Conservation (phyloP, 2,329 filamentous ascomycete species). For the Aspergillus jensenii region DNA sequence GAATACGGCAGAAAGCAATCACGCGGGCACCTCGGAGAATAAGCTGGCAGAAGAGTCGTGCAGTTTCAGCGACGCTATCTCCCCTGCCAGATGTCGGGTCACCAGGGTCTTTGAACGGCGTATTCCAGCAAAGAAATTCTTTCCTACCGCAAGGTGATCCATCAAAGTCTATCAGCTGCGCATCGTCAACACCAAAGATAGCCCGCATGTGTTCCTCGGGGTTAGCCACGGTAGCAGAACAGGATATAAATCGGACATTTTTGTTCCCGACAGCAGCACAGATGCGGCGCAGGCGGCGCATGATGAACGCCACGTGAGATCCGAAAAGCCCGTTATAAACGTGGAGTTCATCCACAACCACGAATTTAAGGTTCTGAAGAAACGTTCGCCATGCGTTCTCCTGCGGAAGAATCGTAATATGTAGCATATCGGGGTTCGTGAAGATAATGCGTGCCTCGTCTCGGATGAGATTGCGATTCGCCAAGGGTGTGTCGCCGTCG, state of each 20-base stretch:
- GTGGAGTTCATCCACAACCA: slow-evolving; percentile 89
- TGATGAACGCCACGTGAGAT: slow-evolving; percentile 90
- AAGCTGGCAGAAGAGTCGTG: slow-evolving; percentile 84
- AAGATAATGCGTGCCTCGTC: slow-evolving; percentile 92
- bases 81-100: slow-evolving; percentile 86
- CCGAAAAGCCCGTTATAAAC: slow-evolving; percentile 96
- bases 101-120: slow-evolving; percentile 83
- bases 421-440: slow-evolving; percentile 97
- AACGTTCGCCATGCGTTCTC: slow-evolving; percentile 88
- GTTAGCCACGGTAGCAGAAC: slow-evolving; percentile 94
- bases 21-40: slow-evolving; percentile 85
- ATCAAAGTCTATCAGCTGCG: slow-evolving; percentile 82
- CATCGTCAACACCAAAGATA: slow-evolving; percentile 84
- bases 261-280: slow-evolving; percentile 88
- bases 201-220: slow-evolving; percentile 88
- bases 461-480: slow-evolving; percentile 72
- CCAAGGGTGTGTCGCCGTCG: slow-evolving; percentile 89
- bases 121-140: slow-evolving; percentile 98
- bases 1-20: slow-evolving; percentile 87
- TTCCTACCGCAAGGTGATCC: slow-evolving; percentile 90
- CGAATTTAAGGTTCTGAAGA: slow-evolving; percentile 82
- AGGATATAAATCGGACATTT: slow-evolving; percentile 86
- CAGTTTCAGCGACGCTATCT: slow-evolving; percentile 80
- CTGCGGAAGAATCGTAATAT: slow-evolving; percentile 88
- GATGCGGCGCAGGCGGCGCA: slow-evolving; percentile 82